These are phyloP conservation scores for Vigna hirtella DNA, from an alignment of 306 rosid genomes.

Conservation along the genomic window DNA sequence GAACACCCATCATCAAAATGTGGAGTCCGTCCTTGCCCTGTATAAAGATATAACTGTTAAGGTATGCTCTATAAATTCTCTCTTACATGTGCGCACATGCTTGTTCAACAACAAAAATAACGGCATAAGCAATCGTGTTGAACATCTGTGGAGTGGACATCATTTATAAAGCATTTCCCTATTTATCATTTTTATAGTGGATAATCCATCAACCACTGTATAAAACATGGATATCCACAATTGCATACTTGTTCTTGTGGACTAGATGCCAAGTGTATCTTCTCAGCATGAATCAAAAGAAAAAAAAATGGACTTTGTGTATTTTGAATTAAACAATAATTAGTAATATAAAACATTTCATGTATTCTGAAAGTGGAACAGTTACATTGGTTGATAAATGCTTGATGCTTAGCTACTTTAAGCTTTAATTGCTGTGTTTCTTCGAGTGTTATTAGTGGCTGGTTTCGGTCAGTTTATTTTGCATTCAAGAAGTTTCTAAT, in stretches of 20 bases:
- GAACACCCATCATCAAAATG: slow-evolving; percentile 89
- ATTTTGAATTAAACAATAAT: slow-evolving; percentile 4
- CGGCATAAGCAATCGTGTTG: background rate
- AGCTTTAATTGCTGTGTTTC: slow-evolving; percentile 18
- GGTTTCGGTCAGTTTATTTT: slow-evolving; percentile 24
- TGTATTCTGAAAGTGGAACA: background rate
- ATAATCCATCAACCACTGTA: slow-evolving; percentile 2
- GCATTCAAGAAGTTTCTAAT: background rate
- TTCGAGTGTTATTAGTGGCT: slow-evolving; percentile 9
- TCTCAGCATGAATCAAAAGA: background rate
- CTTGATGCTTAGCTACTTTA: slow-evolving; percentile 16
- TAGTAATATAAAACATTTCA: background rate
- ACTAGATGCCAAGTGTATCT: slow-evolving; percentile 4
- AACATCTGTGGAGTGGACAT: background rate
- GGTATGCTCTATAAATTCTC: slow-evolving; percentile 51
- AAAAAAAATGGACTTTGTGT: background rate
- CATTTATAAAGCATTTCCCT: slow-evolving; percentile 5
- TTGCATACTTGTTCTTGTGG: slow-evolving; percentile 36
- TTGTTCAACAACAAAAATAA: background rate
- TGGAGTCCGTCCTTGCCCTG: slow-evolving; percentile 86
- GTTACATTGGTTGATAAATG: slow-evolving; percentile 5
- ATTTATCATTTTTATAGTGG: slow-evolving; percentile 9
- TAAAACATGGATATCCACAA: slow-evolving; percentile 29
- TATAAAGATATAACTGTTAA: slow-evolving; percentile 66
- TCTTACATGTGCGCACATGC: background rate